A percentile compares a stretch with the other conserved stretches of the same genome.
phyloP scores from a whole-genome alignment of 805 yeast species.

The Barnettozyma sucrosica region DNA sequence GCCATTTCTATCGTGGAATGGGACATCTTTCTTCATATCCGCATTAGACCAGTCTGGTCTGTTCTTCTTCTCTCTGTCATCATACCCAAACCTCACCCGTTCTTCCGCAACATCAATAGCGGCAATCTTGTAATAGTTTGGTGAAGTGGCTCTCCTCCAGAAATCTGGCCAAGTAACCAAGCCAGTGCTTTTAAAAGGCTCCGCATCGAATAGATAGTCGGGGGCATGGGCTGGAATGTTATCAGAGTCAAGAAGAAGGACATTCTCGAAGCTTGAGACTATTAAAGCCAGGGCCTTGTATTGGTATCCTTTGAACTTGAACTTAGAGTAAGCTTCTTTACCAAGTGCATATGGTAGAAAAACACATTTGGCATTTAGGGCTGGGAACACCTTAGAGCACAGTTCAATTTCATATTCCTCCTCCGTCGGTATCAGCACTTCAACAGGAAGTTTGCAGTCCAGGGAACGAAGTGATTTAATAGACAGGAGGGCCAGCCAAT shows the following conservation, averaged over 20 bases:
- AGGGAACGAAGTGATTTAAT: constrained; percentile 42
- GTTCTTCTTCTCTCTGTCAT: constrained; percentile 31
- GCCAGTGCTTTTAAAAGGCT: constrained; percentile 48
- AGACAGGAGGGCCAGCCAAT: constrained; percentile 48
- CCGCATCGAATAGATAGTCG: constrained; percentile 49
- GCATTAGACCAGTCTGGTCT: constrained; percentile 2
- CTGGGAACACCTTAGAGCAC: constrained; percentile 58
- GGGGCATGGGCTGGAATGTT: constrained; percentile 64
- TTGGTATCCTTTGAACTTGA: constrained; percentile 56
- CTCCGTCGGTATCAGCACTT: constrained; percentile 58
- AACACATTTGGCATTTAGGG: constrained; percentile 58
- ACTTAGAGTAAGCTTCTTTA: constrained; percentile 40
- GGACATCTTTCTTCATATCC: constrained; percentile 25
- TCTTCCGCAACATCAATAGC: constrained; percentile 41
- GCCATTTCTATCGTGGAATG: constrained; percentile 56
- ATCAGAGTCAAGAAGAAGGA: constrained; percentile 68
- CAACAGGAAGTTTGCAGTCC: constrained; percentile 58
- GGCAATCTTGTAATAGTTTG: constrained; percentile 64
- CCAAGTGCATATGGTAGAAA: constrained; percentile 60
- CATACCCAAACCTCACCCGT: constrained; percentile 35
- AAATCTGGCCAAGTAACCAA: constrained; percentile 78
- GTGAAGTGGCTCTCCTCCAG: constrained; percentile 81
- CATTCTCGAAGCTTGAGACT: constrained; percentile 69
- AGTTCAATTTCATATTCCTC: constrained; percentile 65
- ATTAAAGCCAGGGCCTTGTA: constrained; percentile 63